Evolutionary conservation across 345 rosid genomes (phyloP).

Genomic region (Bruguiera gymnorhiza): DNA sequence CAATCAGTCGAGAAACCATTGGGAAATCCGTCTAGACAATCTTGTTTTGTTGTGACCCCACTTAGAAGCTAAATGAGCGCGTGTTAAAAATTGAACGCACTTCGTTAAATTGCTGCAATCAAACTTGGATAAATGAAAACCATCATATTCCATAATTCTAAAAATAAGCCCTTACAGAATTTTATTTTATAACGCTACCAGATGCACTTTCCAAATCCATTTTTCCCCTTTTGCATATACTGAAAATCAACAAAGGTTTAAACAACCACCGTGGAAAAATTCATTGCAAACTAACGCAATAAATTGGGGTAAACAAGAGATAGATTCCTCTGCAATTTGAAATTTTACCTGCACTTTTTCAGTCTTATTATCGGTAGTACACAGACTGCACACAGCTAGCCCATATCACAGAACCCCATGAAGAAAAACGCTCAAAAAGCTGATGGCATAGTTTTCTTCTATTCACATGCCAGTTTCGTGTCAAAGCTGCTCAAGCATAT

Average conservation of each 20-base stretch:
- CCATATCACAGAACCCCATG: slow-evolving; percentile 27
- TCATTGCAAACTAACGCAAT: slow-evolving; percentile 1
- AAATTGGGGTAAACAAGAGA: slow-evolving; percentile 1
- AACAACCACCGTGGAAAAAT: slow-evolving; percentile 10
- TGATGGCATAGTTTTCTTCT: slow-evolving; percentile 16
- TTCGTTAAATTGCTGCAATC: too few relatives aligned
- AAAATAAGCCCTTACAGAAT: background rate
- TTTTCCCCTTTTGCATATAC: background rate
- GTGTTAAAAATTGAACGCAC: too few relatives aligned
- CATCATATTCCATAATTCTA: background rate
- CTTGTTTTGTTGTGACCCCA: too few relatives aligned
- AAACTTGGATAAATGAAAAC: too few relatives aligned
- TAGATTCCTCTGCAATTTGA: slow-evolving; percentile 13
- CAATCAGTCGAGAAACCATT: too few relatives aligned
- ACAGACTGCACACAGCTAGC: slow-evolving; percentile 19
- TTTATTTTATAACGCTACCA: background rate
- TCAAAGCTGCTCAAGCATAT: slow-evolving; percentile 24
- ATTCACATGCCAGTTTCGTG: slow-evolving; percentile 24
- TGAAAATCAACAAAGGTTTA: slow-evolving; percentile 3
- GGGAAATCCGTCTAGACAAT: too few relatives aligned
- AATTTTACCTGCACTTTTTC: slow-evolving; percentile 21
- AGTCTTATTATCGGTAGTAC: slow-evolving; percentile 16
- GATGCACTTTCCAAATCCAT: background rate
- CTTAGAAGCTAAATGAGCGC: too few relatives aligned
- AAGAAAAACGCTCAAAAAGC: slow-evolving; percentile 26